Conservation (phyloP, 768 basidiomycete species). For the Lactarius sanguifluus region DNA sequence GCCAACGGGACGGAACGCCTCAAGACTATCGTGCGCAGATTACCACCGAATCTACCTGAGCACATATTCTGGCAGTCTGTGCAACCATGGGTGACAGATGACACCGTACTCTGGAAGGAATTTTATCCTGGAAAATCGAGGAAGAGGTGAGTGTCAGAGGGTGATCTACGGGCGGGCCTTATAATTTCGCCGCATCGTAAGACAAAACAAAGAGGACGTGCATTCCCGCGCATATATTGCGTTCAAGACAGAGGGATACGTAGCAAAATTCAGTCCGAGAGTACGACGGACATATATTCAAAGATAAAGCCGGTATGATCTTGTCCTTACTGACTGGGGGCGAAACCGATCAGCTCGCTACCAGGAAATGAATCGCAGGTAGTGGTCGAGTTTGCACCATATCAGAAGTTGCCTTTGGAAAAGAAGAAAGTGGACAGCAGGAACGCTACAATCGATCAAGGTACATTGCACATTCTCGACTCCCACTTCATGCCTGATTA, state of each 20-base stretch:
- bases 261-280: slow-evolving; percentile 74
- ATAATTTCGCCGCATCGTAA: slow-evolving; percentile 32
- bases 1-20: slow-evolving; percentile 53
- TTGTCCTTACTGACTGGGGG: background rate
- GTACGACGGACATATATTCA: slow-evolving; percentile 90
- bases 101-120: slow-evolving; percentile 64
- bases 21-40: slow-evolving; percentile 83
- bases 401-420: slow-evolving; percentile 75
- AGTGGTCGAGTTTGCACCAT: slow-evolving; percentile 92
- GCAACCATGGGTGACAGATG: slow-evolving; percentile 76
- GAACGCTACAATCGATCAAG: slow-evolving; percentile 88
- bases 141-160: slow-evolving; percentile 52
- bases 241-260: slow-evolving; percentile 72
- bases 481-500: background rate
- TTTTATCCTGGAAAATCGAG: slow-evolving; percentile 68
- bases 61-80: slow-evolving; percentile 94
- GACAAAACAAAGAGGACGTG: slow-evolving; percentile 80
- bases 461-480: slow-evolving; percentile 40
- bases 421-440: slow-evolving; percentile 80
- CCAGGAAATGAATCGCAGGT: slow-evolving; percentile 85
- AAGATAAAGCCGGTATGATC: slow-evolving; percentile 82
- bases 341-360: background rate
- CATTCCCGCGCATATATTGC: slow-evolving; percentile 90
- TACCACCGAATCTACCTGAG: slow-evolving; percentile 92
- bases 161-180: background rate